These are phyloP conservation scores for Trichoderma cornu-damae DNA, from an alignment of 2,329 filamentous ascomycete genomes.

Conservation along the genomic window DNA sequence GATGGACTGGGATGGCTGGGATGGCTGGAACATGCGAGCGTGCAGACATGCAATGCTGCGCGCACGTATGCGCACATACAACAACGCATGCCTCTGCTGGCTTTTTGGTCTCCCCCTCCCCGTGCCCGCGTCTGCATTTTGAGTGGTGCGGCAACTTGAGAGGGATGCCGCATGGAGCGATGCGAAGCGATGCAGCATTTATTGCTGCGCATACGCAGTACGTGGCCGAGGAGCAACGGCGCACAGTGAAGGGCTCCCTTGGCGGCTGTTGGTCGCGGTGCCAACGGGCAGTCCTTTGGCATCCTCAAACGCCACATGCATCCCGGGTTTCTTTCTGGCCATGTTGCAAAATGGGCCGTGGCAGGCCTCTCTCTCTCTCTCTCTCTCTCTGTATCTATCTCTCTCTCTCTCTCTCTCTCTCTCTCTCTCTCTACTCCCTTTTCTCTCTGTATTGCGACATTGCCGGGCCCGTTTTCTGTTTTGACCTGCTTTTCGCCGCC, in stretches of 20 bases:
- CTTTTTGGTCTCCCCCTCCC: not conserved
- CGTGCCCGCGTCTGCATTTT: not conserved
- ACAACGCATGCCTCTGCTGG: constrained; percentile 4
- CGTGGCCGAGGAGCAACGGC: constrained; percentile 7
- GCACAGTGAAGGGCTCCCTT: not conserved
- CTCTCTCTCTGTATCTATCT: too few species aligned
- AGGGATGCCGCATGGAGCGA: constrained; percentile 2
- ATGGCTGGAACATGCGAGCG: constrained; percentile 10
- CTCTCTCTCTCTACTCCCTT: not conserved
- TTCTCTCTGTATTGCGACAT: too few species aligned
- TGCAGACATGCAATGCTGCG: constrained; percentile 15
- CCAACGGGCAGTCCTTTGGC: constrained; percentile 9
- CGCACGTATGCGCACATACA: not conserved
- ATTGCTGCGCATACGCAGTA: constrained; percentile 2
- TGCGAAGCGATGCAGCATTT: constrained; percentile 12
- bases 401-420: not conserved
- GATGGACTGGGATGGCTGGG: too few species aligned
- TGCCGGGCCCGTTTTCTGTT: not conserved
- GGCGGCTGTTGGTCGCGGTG: constrained; percentile 9
- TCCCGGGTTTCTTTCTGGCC: not conserved
- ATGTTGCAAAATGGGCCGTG: not conserved
- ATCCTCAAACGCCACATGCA: not conserved
- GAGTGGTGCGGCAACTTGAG: constrained; percentile 8
- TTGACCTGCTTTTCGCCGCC: not conserved
- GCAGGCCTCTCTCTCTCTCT: not conserved